Conservation (phyloP, 805 yeast genomes). For the Wickerhamiella cacticola region DNA sequence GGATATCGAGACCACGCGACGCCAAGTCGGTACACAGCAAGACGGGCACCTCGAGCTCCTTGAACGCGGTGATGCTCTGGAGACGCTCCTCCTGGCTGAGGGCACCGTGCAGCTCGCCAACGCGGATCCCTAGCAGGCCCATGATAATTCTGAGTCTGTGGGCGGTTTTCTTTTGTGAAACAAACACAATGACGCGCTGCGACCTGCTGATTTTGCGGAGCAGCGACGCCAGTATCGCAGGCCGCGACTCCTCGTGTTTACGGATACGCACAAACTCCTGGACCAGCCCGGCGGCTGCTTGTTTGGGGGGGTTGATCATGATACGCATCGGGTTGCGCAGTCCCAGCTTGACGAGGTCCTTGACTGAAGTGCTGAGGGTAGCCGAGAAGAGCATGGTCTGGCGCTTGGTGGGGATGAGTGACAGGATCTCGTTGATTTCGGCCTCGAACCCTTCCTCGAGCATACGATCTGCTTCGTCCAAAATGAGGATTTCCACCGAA, state of each 20-base stretch:
- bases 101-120: constrained; percentile 71
- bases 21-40: constrained; percentile 95
- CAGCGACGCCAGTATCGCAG: constrained; percentile 66
- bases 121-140: constrained; percentile 61
- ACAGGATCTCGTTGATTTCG: constrained; percentile 81
- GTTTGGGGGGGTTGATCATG: constrained; percentile 93
- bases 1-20: constrained; percentile 98
- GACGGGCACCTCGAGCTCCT: constrained; percentile 70
- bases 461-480: constrained; percentile 99
- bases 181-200: constrained; percentile 77
- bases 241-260: constrained; percentile 62
- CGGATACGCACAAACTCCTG: constrained; percentile 94
- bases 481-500: constrained; percentile 76
- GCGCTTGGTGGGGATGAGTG: constrained; percentile 76
- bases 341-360: constrained; percentile 75
- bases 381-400: constrained; percentile 94
- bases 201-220: constrained; percentile 57
- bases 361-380: constrained; percentile 91
- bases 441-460: constrained; percentile 97
- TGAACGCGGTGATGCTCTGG: constrained; percentile 68
- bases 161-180: constrained; percentile 81
- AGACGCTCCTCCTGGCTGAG: constrained; percentile 86
- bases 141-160: constrained; percentile 78
- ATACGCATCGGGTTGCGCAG: constrained; percentile 83
- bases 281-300: constrained; percentile 77